A percentile compares a stretch with the other conserved stretches of the same genome.
phyloP scores from a whole-genome alignment of 495 filamentous ascomycete genomes.

The Halenospora varia region DNA sequence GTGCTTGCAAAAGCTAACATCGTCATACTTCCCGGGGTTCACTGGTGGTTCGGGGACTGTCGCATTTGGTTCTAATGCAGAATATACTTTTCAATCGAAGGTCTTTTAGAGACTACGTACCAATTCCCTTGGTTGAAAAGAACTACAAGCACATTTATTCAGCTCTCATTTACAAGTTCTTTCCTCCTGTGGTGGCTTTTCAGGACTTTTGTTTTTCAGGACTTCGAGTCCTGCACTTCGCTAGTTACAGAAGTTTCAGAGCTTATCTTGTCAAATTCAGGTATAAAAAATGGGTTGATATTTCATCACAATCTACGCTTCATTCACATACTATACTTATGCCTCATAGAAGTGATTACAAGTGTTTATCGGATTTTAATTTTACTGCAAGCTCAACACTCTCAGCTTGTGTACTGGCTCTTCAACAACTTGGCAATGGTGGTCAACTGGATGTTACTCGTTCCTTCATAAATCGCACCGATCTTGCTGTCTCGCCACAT shows the following conservation, averaged over 20 bases:
- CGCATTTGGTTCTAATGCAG: background rate
- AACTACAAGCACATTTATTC: too few relatives aligned
- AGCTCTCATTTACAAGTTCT: too few relatives aligned
- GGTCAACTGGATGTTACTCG: conserved; percentile 69
- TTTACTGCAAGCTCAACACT: background rate
- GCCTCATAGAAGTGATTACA: too few relatives aligned
- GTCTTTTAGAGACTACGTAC: too few relatives aligned
- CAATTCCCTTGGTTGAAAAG: too few relatives aligned
- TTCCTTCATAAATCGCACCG: conserved; percentile 97
- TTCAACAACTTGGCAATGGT: conserved; percentile 93
- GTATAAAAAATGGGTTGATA: background rate
- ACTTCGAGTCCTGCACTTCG: background rate
- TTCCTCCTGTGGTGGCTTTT: too few relatives aligned
- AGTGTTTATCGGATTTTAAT: too few relatives aligned
- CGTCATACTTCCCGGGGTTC: background rate
- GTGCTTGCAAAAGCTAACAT: background rate
- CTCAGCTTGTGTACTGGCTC: conserved; percentile 71
- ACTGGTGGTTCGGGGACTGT: background rate
- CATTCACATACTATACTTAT: too few relatives aligned
- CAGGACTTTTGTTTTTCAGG: too few relatives aligned
- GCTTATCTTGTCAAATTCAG: too few relatives aligned
- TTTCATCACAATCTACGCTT: too few relatives aligned
- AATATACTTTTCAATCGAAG: background rate
- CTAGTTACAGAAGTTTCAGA: too few relatives aligned
- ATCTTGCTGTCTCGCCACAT: conserved; percentile 98